Percentiles rank a stretch among this genome's conserved stretches.
Conservation (phyloP, 2,329 filamentous ascomycete genomes). For the Colletotrichum lini region DNA sequence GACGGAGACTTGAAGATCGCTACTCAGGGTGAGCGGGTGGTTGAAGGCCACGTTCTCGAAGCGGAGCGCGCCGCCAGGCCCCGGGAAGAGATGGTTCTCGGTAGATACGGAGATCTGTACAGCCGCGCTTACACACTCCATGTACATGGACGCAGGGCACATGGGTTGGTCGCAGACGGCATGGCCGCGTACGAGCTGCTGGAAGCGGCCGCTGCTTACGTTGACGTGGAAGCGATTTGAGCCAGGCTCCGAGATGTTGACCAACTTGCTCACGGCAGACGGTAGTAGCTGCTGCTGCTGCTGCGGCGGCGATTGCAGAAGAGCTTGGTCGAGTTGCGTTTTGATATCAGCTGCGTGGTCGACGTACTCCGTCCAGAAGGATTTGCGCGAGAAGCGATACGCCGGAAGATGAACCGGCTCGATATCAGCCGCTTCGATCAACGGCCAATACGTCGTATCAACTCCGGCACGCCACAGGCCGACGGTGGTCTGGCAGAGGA, state of each 20-base stretch:
- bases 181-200: not conserved
- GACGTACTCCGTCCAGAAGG: not conserved
- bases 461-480: not conserved
- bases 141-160: conserved; percentile 1
- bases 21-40: not conserved
- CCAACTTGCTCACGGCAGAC: not conserved
- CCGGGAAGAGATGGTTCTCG: not conserved
- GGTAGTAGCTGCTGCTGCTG: no score
- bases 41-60: not conserved
- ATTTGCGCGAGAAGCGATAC: not conserved
- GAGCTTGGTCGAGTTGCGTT: not conserved
- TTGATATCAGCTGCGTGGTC: not conserved
- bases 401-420: not conserved
- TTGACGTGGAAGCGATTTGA: not conserved
- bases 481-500: not conserved
- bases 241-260: not conserved
- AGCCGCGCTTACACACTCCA: not conserved
- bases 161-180: not conserved
- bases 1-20: not conserved
- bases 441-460: conserved; percentile 1
- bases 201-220: not conserved
- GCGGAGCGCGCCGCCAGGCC: not conserved
- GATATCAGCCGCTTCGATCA: not conserved
- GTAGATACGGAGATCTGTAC: not conserved
- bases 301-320: not conserved